phyloP scores from a whole-genome alignment of 306 rosid genomes.

The Vigna reflexopilosa region DNA sequence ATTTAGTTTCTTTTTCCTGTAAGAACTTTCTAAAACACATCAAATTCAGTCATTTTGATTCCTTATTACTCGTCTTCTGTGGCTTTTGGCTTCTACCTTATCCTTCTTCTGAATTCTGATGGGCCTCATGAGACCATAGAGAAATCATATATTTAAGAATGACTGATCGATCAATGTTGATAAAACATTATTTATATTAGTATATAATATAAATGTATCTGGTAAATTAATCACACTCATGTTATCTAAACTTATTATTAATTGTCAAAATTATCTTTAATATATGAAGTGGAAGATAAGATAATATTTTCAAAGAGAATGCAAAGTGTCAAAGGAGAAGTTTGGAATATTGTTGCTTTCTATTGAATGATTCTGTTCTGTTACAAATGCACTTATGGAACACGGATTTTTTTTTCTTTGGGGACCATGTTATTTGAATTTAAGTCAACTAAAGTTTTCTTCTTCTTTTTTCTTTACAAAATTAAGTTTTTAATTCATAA shows the following conservation, averaged over 20 bases:
- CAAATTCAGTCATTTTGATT: neutral
- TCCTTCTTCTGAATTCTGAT: neutral
- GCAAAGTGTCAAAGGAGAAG: neutral
- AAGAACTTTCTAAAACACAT: conserved; percentile 43
- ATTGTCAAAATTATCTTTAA: neutral
- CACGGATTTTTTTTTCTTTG: neutral
- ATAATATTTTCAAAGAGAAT: neutral
- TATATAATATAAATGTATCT: too few species aligned
- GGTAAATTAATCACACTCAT: too few species aligned
- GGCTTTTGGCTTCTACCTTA: neutral
- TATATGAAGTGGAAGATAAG: neutral
- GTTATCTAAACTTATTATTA: neutral
- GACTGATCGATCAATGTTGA: neutral
- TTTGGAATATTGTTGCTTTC: conserved; percentile 36
- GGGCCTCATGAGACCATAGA: neutral
- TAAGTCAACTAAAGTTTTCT: too few species aligned
- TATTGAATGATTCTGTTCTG: conserved; percentile 26
- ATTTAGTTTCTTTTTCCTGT: conserved; percentile 52
- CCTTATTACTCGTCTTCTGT: neutral
- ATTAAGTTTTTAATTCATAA: too few species aligned
- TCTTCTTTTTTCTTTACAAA: too few species aligned
- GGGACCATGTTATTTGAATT: too few species aligned
- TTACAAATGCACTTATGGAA: neutral
- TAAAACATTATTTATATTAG: neutral
- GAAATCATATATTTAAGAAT: neutral